Conservation (phyloP, 305 asterid genomes). For the Vinca major region DNA sequence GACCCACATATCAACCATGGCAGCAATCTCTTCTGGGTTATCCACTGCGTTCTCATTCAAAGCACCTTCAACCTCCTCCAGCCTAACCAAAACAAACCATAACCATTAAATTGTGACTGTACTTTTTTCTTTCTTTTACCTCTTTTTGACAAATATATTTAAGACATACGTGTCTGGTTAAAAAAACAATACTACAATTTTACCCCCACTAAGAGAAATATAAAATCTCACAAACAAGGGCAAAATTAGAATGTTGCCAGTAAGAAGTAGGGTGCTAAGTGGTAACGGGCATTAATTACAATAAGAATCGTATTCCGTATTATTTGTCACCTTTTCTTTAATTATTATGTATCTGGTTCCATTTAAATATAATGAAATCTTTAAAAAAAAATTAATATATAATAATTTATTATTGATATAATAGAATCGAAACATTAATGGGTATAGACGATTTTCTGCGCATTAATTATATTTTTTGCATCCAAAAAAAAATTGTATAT, state of each 20-base stretch:
- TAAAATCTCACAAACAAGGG: background rate
- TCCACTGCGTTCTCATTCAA: slow-evolving; percentile 63
- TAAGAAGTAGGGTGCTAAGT: too few species aligned
- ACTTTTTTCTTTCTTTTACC: background rate
- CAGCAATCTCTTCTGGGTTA: slow-evolving; percentile 77
- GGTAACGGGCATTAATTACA: too few species aligned
- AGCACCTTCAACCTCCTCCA: slow-evolving; percentile 36
- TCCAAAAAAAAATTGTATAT: too few species aligned
- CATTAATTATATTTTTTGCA: too few species aligned
- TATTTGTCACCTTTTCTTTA: too few species aligned
- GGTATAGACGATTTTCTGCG: too few species aligned
- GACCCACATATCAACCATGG: slow-evolving; percentile 74
- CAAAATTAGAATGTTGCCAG: slow-evolving; percentile 14
- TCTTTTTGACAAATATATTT: background rate
- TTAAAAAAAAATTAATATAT: too few species aligned
- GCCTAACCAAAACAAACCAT: slow-evolving; percentile 25
- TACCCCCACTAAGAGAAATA: background rate
- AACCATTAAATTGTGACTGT: slow-evolving; percentile 1
- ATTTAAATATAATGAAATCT: too few species aligned
- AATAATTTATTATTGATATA: slow-evolving; percentile 16
- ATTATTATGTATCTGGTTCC: too few species aligned
- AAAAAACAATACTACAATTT: background rate
- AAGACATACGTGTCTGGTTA: background rate
- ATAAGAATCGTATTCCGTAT: too few species aligned
- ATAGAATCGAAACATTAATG: too few species aligned